Conservation (phyloP, 495 filamentous ascomycete genomes). For the Clavariopsis aquatica region DNA sequence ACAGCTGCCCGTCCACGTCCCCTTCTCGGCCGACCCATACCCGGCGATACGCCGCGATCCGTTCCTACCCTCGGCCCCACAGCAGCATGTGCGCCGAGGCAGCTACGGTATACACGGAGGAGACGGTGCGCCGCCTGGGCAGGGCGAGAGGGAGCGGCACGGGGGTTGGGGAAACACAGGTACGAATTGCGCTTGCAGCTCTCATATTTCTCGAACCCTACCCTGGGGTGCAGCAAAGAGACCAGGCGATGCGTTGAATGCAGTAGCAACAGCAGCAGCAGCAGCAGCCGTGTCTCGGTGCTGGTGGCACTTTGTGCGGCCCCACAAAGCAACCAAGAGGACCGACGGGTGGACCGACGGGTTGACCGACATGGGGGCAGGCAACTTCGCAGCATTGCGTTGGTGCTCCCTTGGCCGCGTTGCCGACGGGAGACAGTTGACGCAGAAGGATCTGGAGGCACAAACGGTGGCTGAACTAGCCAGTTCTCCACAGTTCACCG, state of each 20-base stretch:
- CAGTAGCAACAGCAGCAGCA: too few relatives aligned
- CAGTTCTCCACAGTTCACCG: slow-evolving; percentile 9
- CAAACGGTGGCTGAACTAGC: slow-evolving; percentile 7
- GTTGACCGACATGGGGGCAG: too few relatives aligned
- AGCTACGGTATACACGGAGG: slow-evolving; percentile 38
- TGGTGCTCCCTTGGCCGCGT: background rate
- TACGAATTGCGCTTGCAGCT: slow-evolving; percentile 29
- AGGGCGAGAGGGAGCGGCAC: slow-evolving; percentile 33
- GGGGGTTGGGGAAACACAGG: slow-evolving; percentile 36
- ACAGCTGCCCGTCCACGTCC: slow-evolving; percentile 45
- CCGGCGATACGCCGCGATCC: slow-evolving; percentile 41
- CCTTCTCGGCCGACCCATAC: slow-evolving; percentile 46
- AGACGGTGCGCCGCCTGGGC: slow-evolving; percentile 13
- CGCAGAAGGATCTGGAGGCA: background rate
- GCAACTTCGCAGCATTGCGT: background rate
- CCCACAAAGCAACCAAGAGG: background rate
- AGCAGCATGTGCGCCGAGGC: slow-evolving; percentile 34
- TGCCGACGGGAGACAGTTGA: background rate
- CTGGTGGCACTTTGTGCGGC: slow-evolving; percentile 18
- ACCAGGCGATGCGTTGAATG: slow-evolving; percentile 19
- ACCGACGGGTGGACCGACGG: background rate
- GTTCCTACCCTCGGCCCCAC: slow-evolving; percentile 39
- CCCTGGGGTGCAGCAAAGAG: slow-evolving; percentile 12
- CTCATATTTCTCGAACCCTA: slow-evolving; percentile 5
- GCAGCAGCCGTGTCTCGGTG: slow-evolving; percentile 19